phyloP scores from a whole-genome alignment of 2,329 filamentous ascomycete species.

The Rutstroemia sp. region DNA sequence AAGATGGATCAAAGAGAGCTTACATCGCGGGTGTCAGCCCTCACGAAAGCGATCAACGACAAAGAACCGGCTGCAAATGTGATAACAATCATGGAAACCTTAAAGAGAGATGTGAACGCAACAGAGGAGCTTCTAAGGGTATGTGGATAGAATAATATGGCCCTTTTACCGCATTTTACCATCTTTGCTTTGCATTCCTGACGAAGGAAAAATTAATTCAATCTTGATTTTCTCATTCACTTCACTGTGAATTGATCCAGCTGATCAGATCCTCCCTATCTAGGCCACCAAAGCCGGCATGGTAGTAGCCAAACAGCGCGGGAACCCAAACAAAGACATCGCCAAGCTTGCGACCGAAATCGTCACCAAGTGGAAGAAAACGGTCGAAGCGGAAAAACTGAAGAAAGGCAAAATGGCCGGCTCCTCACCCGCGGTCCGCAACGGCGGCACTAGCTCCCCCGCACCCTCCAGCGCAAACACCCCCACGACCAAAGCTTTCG shows the following conservation, averaged over 20 bases:
- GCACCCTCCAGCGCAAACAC: constrained; percentile 33
- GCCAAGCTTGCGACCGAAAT: constrained; percentile 71
- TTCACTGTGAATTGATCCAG: neutral
- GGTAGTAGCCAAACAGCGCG: constrained; percentile 71
- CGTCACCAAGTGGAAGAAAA: constrained; percentile 79
- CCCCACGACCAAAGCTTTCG: constrained; percentile 40
- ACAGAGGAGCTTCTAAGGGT: constrained; percentile 86
- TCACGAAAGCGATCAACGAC: constrained; percentile 69
- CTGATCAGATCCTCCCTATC: constrained; percentile 8
- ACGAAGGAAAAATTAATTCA: neutral
- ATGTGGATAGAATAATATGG: constrained; percentile 29
- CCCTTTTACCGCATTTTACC: neutral
- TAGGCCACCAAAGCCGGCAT: constrained; percentile 85
- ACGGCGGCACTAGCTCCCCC: constrained; percentile 18
- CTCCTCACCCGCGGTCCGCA: constrained; percentile 20
- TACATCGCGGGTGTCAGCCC: constrained; percentile 38
- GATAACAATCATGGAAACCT: constrained; percentile 64
- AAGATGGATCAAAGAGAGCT: constrained; percentile 28
- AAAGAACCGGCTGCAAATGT: constrained; percentile 69
- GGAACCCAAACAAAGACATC: constrained; percentile 76
- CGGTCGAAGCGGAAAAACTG: constrained; percentile 60
- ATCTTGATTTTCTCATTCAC: too few relatives aligned
- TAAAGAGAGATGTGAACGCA: constrained; percentile 73
- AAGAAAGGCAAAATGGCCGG: constrained; percentile 32
- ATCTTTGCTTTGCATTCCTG: neutral